phyloP scores from a whole-genome alignment of 768 basidiomycete species.

The Phylloporus sp. region DNA sequence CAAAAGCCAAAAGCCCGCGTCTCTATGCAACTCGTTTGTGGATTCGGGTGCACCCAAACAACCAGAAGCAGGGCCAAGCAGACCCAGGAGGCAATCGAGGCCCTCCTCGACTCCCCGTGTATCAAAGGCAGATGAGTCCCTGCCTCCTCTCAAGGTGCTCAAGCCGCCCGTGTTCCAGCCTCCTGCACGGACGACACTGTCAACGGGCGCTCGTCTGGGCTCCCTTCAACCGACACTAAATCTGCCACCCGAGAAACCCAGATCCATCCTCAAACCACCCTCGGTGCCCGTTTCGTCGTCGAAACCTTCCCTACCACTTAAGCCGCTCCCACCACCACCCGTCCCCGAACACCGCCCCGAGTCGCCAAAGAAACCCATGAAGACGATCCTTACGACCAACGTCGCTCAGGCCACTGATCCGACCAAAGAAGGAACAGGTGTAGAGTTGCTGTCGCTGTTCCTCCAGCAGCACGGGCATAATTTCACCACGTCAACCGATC shows the following conservation, averaged over 20 bases:
- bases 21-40: constrained; percentile 21
- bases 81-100: constrained; percentile 6
- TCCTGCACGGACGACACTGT: not conserved
- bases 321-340: constrained; percentile 29
- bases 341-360: constrained; percentile 12
- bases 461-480: constrained; percentile 42
- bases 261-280: constrained; percentile 28
- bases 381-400: constrained; percentile 48
- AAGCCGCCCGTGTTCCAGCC: constrained; percentile 14
- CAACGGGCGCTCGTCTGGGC: not conserved
- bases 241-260: constrained; percentile 17
- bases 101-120: constrained; percentile 3
- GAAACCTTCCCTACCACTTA: constrained; percentile 16
- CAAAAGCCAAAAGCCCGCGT: constrained; percentile 1
- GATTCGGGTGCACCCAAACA: constrained; percentile 1
- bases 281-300: constrained; percentile 15
- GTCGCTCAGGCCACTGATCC: constrained; percentile 50
- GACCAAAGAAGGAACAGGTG: constrained; percentile 44
- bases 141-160: constrained; percentile 11
- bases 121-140: not conserved
- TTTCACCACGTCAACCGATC: constrained; percentile 34
- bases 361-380: constrained; percentile 34
- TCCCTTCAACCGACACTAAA: constrained; percentile 7
- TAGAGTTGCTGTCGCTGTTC: constrained; percentile 50
- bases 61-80: constrained; percentile 10